Evolutionary conservation across 2,329 filamentous ascomycete species (phyloP), one percentile per base, ranked within the genome.

Genomic region (Colletotrichum cereale): DNA sequence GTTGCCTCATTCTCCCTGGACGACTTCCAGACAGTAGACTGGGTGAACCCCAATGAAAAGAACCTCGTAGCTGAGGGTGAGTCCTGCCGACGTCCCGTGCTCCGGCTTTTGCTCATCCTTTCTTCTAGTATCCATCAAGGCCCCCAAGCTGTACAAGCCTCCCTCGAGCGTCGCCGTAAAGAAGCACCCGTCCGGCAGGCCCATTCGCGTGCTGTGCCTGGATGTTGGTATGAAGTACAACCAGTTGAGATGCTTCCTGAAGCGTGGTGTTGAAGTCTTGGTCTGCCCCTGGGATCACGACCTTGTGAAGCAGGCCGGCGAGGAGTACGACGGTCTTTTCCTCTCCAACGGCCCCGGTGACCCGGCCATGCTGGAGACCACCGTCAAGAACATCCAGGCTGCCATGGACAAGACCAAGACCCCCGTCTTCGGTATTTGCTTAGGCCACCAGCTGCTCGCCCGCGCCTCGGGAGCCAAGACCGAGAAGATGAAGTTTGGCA

Each of bases 221-320:
- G 96, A 99, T 84, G 96, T 99, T 76, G 96, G 96, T 81, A 91
- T 98, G 87, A 99, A 99, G 85, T 98, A 94, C 85, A 99, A 98
- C 85, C 96, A 99, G 85, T 88, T 99, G 77, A 90, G 96, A 76
- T 99, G 96, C 85, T 91, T 99, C 78, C 87, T 99, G 71, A 92
- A 91, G 78, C 91, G 96, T 76, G 96, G 96, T 66, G 93, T 98
- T 67, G 96, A 99, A 81, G 95, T 98, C 61, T 85, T 97, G 75
- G 94, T 98, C 67, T 95, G 96, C 74, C 96, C 96, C 12, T 99
- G 96, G 95, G 91, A 99, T 84, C 95, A 98, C 79, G 92, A 98
- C 81, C 95, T 98, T 81, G 90, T 92, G 66, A 84, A 87, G 66
- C 88, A 94, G 67, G 91, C 91, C 65, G 92, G 91, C 70, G 92